Percentiles rank a stretch among this genome's conserved stretches.
Evolutionary conservation across 2,329 filamentous ascomycete genomes (phyloP).

Genomic region (Orbilia brochopaga): DNA sequence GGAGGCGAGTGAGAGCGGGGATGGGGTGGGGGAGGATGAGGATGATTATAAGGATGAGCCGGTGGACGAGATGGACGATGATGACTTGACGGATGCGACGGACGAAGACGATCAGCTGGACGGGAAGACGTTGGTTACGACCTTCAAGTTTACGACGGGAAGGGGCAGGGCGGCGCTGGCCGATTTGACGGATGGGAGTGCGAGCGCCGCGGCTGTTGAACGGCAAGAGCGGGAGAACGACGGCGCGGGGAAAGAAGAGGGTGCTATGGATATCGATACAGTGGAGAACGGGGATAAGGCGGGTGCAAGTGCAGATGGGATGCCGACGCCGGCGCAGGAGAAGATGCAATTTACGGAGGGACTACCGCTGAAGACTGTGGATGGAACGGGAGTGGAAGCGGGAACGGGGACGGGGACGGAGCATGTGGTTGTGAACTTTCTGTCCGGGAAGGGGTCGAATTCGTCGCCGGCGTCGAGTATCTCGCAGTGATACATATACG

Average conservation of each 20-base stretch:
- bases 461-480: conserved; percentile 47
- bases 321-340: conserved; percentile 19
- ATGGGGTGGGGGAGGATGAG: conserved; percentile 59
- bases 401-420: conserved; percentile 1
- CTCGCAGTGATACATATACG: conserved; percentile 17
- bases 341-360: not conserved
- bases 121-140: conserved; percentile 28
- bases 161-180: conserved; percentile 21
- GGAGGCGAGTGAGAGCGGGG: conserved; percentile 66
- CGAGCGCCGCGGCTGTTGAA: not conserved
- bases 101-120: conserved; percentile 15
- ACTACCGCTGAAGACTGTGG: too few species aligned
- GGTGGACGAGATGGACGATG: conserved; percentile 64
- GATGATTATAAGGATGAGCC: conserved; percentile 69
- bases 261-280: conserved; percentile 46
- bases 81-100: conserved; percentile 61
- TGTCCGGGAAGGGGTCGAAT: conserved; percentile 41
- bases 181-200: conserved; percentile 12
- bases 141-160: conserved; percentile 24
- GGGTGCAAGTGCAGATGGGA: conserved; percentile 32
- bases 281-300: conserved; percentile 25
- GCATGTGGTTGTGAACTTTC: conserved; percentile 44
- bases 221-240: not conserved
- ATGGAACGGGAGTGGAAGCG: not conserved
- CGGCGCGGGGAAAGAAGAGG: conserved; percentile 13